phyloP scores from a whole-genome alignment of 1,139 yeast genomes.

The Scheffersomyces titani region DNA sequence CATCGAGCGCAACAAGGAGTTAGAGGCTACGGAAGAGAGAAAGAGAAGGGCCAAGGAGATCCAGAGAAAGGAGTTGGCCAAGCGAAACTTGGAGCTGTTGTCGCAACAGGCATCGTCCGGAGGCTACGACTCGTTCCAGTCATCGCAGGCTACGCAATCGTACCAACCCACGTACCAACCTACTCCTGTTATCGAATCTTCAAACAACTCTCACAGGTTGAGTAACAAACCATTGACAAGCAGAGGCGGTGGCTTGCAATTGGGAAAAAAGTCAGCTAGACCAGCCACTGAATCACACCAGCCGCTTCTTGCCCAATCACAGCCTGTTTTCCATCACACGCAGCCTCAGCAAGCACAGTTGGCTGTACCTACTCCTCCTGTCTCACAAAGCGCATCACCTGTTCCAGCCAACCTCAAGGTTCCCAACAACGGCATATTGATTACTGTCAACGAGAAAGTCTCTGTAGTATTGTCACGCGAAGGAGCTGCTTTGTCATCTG shows the following conservation, averaged over 20 bases:
- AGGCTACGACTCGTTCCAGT: constrained; percentile 25
- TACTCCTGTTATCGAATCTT: constrained; percentile 26
- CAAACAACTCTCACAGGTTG: constrained; percentile 4
- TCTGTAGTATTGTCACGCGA: constrained; percentile 81
- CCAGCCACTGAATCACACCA: constrained; percentile 38
- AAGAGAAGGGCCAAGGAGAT: constrained; percentile 95
- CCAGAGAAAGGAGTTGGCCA: constrained; percentile 81
- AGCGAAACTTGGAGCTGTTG: constrained; percentile 47
- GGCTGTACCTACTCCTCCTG: constrained; percentile 13
- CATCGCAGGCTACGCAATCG: constrained; percentile 20
- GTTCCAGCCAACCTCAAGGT: constrained; percentile 33
- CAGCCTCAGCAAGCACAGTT: constrained; percentile 15
- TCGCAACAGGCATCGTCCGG: constrained; percentile 7
- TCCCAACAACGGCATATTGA: constrained; percentile 74
- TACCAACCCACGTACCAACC: constrained; percentile 41
- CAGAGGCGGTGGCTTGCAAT: constrained; percentile 76
- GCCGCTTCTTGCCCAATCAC: constrained; percentile 40
- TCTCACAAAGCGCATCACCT: constrained; percentile 25
- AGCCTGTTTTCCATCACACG: constrained; percentile 23
- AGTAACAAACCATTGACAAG: constrained; percentile 35
- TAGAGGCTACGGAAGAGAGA: constrained; percentile 96
- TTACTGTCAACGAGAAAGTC: constrained; percentile 75
- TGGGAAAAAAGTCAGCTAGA: constrained; percentile 62
- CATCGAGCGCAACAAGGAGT: constrained; percentile 93
- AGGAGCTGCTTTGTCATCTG: constrained; percentile 73